Evolutionary conservation across 2,329 filamentous ascomycete species (phyloP).

Genomic region (Aureobasidium mangrovei): DNA sequence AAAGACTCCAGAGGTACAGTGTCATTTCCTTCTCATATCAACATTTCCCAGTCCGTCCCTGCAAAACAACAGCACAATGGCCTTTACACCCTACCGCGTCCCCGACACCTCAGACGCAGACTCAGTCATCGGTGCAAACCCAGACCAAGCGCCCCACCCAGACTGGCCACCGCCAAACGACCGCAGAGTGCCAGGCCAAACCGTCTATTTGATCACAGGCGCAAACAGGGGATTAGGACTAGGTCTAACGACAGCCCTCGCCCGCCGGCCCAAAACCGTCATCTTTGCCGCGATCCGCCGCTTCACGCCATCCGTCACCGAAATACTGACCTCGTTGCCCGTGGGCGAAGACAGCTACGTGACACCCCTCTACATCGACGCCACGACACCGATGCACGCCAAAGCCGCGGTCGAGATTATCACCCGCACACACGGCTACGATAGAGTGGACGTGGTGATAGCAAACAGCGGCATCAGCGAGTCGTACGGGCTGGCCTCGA

Average conservation of each 20-base stretch:
- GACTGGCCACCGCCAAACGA: neutral
- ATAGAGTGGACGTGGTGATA: constrained; percentile 21
- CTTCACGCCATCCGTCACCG: constrained; percentile 21
- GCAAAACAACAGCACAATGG: neutral
- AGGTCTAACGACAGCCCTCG: constrained; percentile 6
- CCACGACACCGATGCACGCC: constrained; percentile 27
- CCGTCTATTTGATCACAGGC: constrained; percentile 11
- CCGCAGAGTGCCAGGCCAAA: neutral
- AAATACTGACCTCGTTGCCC: constrained; percentile 30
- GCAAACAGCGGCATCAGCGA: constrained; percentile 19
- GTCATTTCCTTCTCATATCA: too few relatives aligned
- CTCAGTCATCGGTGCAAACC: neutral
- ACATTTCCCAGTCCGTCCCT: neutral
- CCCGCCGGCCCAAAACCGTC: constrained; percentile 9
- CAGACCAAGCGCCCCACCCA: neutral
- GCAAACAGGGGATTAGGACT: constrained; percentile 13
- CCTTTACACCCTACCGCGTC: neutral
- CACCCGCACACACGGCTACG: constrained; percentile 21
- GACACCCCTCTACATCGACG: constrained; percentile 38
- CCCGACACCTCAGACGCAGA: neutral
- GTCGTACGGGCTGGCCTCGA: constrained; percentile 19
- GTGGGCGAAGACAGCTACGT: constrained; percentile 29
- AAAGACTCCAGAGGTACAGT: too few relatives aligned
- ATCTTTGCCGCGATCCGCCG: constrained; percentile 32
- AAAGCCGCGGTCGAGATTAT: constrained; percentile 23